These are phyloP conservation scores for Tillandsia leiboldiana DNA, from an alignment of 176 grass and related monocot species.

Conservation along the genomic window DNA sequence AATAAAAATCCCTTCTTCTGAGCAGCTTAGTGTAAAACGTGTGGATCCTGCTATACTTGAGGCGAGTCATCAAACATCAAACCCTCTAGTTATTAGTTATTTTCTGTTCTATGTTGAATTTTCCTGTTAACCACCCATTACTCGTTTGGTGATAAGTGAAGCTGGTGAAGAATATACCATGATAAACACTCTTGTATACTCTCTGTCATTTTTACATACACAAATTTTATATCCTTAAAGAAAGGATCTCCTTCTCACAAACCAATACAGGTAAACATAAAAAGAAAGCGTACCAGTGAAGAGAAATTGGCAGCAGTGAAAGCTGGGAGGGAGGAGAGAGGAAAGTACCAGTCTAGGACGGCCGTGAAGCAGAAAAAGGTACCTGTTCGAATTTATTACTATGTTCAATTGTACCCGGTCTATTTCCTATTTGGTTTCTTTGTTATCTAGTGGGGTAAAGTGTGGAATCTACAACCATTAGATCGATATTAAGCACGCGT, in stretches of 20 bases:
- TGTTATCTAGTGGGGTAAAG: too few species aligned
- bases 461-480: not conserved
- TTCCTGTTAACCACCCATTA: not conserved
- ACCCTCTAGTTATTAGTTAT: not conserved
- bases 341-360: conserved; percentile 36
- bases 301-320: conserved; percentile 52
- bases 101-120: not conserved
- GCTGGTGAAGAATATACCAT: too few species aligned
- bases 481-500: not conserved
- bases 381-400: not conserved
- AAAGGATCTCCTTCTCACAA: not conserved
- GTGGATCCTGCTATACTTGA: conserved; percentile 62
- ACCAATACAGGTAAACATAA: conserved; percentile 38
- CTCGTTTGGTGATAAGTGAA: not conserved
- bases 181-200: too few species aligned
- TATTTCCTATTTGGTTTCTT: not conserved
- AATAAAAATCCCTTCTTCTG: conserved; percentile 52
- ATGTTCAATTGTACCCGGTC: not conserved
- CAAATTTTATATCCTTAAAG: not conserved
- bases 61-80: conserved; percentile 18
- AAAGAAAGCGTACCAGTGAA: conserved; percentile 52
- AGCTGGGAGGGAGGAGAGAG: conserved; percentile 81
- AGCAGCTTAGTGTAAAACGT: conserved; percentile 54
- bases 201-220: too few species aligned
- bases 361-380: conserved; percentile 75